These are phyloP conservation scores for Stemphylium vesicarium DNA, from an alignment of 2,329 filamentous ascomycete species.

Conservation along the genomic window DNA sequence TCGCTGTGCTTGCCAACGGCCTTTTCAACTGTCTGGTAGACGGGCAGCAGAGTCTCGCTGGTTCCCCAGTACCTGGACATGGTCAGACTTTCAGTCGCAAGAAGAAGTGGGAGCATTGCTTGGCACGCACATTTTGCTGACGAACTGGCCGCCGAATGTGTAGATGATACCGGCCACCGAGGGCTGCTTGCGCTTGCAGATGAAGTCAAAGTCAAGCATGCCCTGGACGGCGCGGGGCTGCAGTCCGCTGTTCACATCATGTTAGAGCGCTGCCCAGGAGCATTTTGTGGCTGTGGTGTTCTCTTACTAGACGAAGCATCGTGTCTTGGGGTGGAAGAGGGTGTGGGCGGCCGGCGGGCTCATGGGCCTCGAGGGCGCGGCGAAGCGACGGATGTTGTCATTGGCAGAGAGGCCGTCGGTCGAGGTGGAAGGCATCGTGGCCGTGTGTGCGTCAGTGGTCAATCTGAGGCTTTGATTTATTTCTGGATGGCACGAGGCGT, in stretches of 20 bases:
- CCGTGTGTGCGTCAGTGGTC: conserved; percentile 30
- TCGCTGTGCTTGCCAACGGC: conserved; percentile 96
- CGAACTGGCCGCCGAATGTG: conserved; percentile 99
- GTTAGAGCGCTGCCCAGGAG: conserved; percentile 27
- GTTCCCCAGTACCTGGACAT: conserved; percentile 88
- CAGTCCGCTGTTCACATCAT: conserved; percentile 68
- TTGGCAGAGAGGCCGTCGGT: conserved; percentile 71
- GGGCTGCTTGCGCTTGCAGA: conserved; percentile 97
- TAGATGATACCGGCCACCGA: conserved; percentile 99
- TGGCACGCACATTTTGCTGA: conserved; percentile 88
- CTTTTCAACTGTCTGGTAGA: conserved; percentile 94
- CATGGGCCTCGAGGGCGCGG: conserved; percentile 87
- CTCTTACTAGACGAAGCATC: conserved; percentile 96
- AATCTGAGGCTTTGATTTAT: conserved; percentile 6
- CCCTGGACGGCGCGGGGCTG: conserved; percentile 77
- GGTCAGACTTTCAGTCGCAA: conserved; percentile 22
- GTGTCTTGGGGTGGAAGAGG: conserved; percentile 98
- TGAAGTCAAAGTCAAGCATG: conserved; percentile 98
- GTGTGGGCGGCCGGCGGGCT: conserved; percentile 87
- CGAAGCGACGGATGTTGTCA: conserved; percentile 98
- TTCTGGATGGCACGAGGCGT: conserved; percentile 19
- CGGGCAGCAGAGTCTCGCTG: conserved; percentile 96
- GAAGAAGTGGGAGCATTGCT: conserved; percentile 12
- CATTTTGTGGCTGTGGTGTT: conserved; percentile 10
- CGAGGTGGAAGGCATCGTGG: conserved; percentile 52